phyloP scores from a whole-genome alignment of 2,329 filamentous ascomycete genomes.

The Beauveria sp. region DNA sequence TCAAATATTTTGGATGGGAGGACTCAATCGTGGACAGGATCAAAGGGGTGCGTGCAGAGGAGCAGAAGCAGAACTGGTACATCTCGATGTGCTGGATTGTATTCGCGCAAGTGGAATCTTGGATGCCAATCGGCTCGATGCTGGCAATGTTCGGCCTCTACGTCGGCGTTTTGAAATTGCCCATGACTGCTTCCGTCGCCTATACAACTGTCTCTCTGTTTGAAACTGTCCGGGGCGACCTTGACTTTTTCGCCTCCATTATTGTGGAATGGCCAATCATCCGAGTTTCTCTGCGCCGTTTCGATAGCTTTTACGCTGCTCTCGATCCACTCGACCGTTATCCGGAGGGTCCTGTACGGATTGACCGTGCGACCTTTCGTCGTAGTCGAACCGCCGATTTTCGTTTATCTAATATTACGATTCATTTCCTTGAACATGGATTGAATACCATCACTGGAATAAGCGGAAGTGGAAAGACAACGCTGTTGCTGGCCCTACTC shows the following conservation, averaged over 20 bases:
- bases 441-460: slow-evolving; percentile 47
- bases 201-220: slow-evolving; percentile 50
- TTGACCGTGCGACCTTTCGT: slow-evolving; percentile 38
- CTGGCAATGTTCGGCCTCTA: slow-evolving; percentile 47
- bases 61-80: slow-evolving; percentile 48
- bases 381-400: slow-evolving; percentile 44
- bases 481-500: slow-evolving; percentile 44
- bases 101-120: slow-evolving; percentile 41
- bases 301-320: slow-evolving; percentile 47
- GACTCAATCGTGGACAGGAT: slow-evolving; percentile 42
- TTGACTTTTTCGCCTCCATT: slow-evolving; percentile 40
- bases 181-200: slow-evolving; percentile 46
- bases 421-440: slow-evolving; percentile 47
- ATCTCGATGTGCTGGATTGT: slow-evolving; percentile 39
- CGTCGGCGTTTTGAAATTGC: slow-evolving; percentile 37
- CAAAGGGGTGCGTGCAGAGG: slow-evolving; percentile 38
- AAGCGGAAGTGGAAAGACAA: slow-evolving; percentile 52
- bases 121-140: slow-evolving; percentile 45
- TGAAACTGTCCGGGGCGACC: slow-evolving; percentile 43
- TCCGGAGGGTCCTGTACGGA: slow-evolving; percentile 39
- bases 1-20: slow-evolving; percentile 58
- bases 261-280: slow-evolving; percentile 26
- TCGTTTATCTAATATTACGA: slow-evolving; percentile 36
- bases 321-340: slow-evolving; percentile 42
- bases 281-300: slow-evolving; percentile 37